Conservation (phyloP, 2,329 filamentous ascomycete species). For the Trichoderma citrinoviride region DNA sequence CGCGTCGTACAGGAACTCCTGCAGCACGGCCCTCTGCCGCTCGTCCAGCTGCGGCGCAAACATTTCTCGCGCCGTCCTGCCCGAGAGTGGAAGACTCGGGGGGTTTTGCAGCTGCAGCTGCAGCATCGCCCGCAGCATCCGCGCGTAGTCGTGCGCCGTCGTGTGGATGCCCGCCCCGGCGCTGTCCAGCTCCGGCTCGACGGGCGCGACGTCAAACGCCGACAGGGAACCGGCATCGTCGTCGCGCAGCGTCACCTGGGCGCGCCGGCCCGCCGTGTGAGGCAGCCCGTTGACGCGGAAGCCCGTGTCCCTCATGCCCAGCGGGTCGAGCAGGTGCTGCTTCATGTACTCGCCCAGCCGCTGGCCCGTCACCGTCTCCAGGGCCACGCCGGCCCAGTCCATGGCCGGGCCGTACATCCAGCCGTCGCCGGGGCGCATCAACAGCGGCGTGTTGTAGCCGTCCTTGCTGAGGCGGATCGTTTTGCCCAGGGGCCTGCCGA, state of each 20-base stretch:
- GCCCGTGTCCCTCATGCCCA: constrained; percentile 38
- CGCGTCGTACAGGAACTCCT: constrained; percentile 26
- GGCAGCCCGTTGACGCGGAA: constrained; percentile 37
- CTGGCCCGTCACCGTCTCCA: constrained; percentile 41
- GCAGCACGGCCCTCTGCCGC: constrained; percentile 27
- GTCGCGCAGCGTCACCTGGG: constrained; percentile 27
- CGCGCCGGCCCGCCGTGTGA: constrained; percentile 25
- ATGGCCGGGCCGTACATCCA: constrained; percentile 49
- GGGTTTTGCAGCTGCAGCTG: constrained; percentile 22
- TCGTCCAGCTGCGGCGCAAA: constrained; percentile 42
- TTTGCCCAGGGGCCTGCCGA: constrained; percentile 33
- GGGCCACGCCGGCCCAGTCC: constrained; percentile 48
- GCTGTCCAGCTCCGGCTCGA: constrained; percentile 38
- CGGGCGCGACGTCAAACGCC: constrained; percentile 20
- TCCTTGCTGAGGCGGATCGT: constrained; percentile 36
- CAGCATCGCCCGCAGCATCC: constrained; percentile 37
- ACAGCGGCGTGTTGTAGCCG: constrained; percentile 43
- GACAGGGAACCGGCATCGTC: constrained; percentile 14
- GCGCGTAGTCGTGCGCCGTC: constrained; percentile 41
- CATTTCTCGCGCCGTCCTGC: constrained; percentile 36
- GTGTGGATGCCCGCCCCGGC: constrained; percentile 46
- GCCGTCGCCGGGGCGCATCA: constrained; percentile 45
- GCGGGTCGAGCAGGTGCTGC: constrained; percentile 37
- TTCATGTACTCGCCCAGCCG: constrained; percentile 40
- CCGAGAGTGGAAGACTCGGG: constrained; percentile 32